Conservation (phyloP, 2,329 filamentous ascomycete genomes). For the Penicillium sp. region DNA sequence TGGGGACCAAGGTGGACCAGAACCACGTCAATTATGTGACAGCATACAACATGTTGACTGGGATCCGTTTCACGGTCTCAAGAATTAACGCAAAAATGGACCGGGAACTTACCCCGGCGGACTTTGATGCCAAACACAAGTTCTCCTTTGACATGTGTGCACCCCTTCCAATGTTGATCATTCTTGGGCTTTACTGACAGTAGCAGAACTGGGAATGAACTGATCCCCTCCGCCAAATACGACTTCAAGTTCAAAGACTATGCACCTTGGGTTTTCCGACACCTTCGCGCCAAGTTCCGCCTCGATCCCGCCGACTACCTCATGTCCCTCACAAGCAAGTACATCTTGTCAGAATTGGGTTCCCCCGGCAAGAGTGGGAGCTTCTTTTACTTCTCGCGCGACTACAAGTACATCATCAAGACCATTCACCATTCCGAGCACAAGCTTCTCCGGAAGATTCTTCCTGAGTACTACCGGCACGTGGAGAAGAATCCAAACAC, state of each 20-base stretch:
- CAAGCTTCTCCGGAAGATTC: slow-evolving; percentile 49
- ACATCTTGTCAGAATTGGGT: slow-evolving; percentile 94
- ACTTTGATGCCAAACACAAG: slow-evolving; percentile 94
- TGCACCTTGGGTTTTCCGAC: slow-evolving; percentile 98
- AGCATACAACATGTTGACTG: slow-evolving; percentile 99
- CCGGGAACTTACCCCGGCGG: slow-evolving; percentile 80
- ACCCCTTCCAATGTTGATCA: slow-evolving; percentile 19
- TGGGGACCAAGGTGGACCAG: slow-evolving; percentile 97
- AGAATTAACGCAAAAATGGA: slow-evolving; percentile 96
- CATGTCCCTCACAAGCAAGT: slow-evolving; percentile 97
- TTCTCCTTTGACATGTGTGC: slow-evolving; percentile 96
- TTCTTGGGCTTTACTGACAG: slow-evolving; percentile 33
- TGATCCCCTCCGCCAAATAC: slow-evolving; percentile 97
- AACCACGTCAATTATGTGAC: slow-evolving; percentile 96
- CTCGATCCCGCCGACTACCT: slow-evolving; percentile 96
- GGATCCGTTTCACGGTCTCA: slow-evolving; percentile 94
- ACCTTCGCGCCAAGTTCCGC: slow-evolving; percentile 80
- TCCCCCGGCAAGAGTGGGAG: slow-evolving; percentile 97
- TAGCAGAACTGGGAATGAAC: slow-evolving; percentile 82
- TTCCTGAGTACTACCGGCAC: slow-evolving; percentile 88
- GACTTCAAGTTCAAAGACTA: slow-evolving; percentile 99
- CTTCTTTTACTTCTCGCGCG: slow-evolving; percentile 98
- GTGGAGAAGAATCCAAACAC: slow-evolving; percentile 94
- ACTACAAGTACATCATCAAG: slow-evolving; percentile 99
- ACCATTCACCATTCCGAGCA: slow-evolving; percentile 92